Evolutionary conservation across 2,329 filamentous ascomycete genomes (phyloP), one percentile per base, ranked within the genome.

Genomic region (Aspergillus neoniger): DNA sequence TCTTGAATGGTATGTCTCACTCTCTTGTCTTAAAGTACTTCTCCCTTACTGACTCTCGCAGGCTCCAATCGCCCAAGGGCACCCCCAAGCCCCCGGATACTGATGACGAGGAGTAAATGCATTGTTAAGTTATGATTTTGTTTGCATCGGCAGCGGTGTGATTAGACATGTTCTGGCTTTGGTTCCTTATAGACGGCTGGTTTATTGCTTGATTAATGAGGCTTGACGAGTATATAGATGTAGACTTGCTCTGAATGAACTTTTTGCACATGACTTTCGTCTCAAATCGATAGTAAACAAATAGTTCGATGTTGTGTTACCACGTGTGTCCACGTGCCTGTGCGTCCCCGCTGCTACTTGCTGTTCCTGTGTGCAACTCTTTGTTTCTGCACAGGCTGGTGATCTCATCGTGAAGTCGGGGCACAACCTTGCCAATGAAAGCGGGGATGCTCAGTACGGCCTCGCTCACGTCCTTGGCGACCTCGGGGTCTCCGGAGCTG

Each of bases 61-160:
- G 90, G 90, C 82, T 96, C 69, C 94, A 92, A 79, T 91, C 86
- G 70, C 90, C 90, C 67, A 92, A 93, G 85, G 91, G 91, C 5
- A 94, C 91, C 3, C 90, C 90, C 30, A 87, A 90, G 74, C 90
- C 90, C 6, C 78, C 77, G 8, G 91, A 94, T 74, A 92, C 89
- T 17, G 91, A 94, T 69, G 91, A 92, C 65, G 91, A 94, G 75
- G 86, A 71, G 28, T 74, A 73, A 63, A 65, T 36, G 32, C 10
- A 36, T 36, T n/a, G 47, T 10, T 50, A 5, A 30, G 15, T 28
- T 17, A 15, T 50, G 47, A 30, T 30, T 50, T 36, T 30, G 44
- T 17, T 50, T 50, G 47, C 47, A 50, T 50, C 47, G 47, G 21
- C 28, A 50, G 47, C 47, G 47, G 23, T 28, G 47, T 50, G 47